Conservation (phyloP, 768 basidiomycete genomes). For the Hericium coralloides region DNA sequence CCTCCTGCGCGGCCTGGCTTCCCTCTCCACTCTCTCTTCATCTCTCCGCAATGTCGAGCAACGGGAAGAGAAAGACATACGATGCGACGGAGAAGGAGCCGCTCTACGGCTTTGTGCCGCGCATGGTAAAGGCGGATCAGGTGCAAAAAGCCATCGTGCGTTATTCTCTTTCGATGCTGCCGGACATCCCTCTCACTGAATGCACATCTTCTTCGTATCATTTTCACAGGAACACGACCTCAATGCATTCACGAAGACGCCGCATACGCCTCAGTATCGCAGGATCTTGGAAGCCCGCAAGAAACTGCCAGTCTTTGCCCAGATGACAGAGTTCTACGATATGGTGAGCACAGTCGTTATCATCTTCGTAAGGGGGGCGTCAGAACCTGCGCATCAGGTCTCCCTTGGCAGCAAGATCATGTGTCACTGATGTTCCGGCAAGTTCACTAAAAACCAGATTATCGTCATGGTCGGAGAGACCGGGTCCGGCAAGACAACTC, state of each 20-base stretch:
- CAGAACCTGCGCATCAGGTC: conserved; percentile 19
- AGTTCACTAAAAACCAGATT: conserved; percentile 77
- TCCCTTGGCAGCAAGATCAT: conserved; percentile 13
- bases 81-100: conserved; percentile 10
- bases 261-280: conserved; percentile 70
- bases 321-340: conserved; percentile 89
- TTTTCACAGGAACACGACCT: conserved; percentile 55
- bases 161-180: not conserved
- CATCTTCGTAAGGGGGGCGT: conserved; percentile 18
- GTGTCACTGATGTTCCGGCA: conserved; percentile 21
- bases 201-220: not conserved
- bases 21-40: not conserved
- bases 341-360: conserved; percentile 48
- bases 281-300: conserved; percentile 81
- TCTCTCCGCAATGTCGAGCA: not conserved
- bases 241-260: conserved; percentile 84
- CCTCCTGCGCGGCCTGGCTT: not conserved
- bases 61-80: not conserved
- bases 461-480: conserved; percentile 92
- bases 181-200: not conserved
- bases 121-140: conserved; percentile 16
- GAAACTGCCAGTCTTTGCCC: conserved; percentile 83
- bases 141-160: conserved; percentile 19
- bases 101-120: conserved; percentile 18
- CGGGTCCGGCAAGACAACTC: conserved; percentile 92